Evolutionary conservation across 495 filamentous ascomycete genomes (phyloP), one percentile per base, ranked within the genome.

Genomic region (Podospora sp.): DNA sequence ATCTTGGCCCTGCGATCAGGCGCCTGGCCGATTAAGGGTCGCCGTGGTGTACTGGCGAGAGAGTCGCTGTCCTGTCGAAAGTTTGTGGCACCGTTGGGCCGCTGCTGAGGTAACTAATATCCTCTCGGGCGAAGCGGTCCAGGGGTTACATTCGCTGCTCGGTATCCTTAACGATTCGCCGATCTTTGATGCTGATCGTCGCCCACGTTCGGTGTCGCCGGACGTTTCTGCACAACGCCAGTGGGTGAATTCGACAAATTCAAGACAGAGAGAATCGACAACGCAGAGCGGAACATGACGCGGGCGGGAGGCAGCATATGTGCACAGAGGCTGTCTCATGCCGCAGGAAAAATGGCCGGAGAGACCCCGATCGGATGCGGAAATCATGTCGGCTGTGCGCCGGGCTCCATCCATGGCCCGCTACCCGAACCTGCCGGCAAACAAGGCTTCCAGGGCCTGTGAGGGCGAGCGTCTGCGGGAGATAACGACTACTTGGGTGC

Each of bases 301-400:
- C 26, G 40, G 40, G 40, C 16, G 40, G 11, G 16, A 46, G 40
- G 40, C 40, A 46, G 40, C 40, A 46, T 59, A 59, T 59, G 56
- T 59, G 27, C n/a, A 58, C 55, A 24, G 55, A 24, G 25, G 3
- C 26, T 33, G 18, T 26, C 26, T 22, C 16, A 59, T 22, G 26
- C 14, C 20, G 27, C 26, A 59, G 27, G 56, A 59, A 59, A n/a
- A 59, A 27, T 59, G 24, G 56, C 56, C 56, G 56, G 25, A 59
- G 56, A 59, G 56, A 35, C 24, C 56, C 56, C 56, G 56, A 59
- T n/a, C 53, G 24, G n/a, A 4, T 57, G 53, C 21, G 49, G 21
- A 22, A 52, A 5, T 52, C 52, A 55, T 33, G 25, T 59, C 56
- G 16, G 21, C 22, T 26, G 26, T 59, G 56, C 56, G 26, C 26